Evolutionary conservation across 331 rosid genomes (phyloP), one percentile per base, ranked within the genome.

Genomic region (Phaseolus coccineus): DNA sequence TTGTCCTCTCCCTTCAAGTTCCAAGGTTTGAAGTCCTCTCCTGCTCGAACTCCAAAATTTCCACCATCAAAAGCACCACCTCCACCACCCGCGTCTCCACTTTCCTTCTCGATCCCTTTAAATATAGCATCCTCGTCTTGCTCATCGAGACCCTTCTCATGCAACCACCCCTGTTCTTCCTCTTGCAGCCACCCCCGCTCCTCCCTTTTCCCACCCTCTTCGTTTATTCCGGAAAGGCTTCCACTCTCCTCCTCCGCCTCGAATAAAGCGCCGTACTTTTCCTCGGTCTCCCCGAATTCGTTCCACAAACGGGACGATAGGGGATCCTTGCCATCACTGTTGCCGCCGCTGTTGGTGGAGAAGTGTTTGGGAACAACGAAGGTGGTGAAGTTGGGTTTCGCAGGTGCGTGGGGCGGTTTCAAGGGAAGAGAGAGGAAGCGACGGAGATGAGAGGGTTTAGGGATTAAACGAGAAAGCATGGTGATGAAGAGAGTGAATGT

Each of bases 401-500:
- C 27, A 4, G 57, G 33, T n/a, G 73, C 27, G 50, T 63, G 77
- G 80, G 86, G 27, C 14, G 55, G 88, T 31, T 67, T 74, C 25
- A 44, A 25, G n/a, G 80, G 73, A 15, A 40, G 44, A 70, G 74
- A 73, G 22, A 87, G 33, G n/a, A 91, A 72, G 62, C 75, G 83
- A 77, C 88, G 88, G 56, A 95, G 63, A 87, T 91, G 86, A 24
- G 86, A 85, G 77, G 96, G 77, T 84, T 85, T 95, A 25, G 94
- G 93, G 8, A 95, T 82, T 35, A 95, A 82, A 71, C 97, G 97
- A 67, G 99, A 87, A 73, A 93, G 96, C 99, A 95, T 95, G 74
- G 84, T 82, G 91, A 59, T 35, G 16, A 15, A 69, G 13, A 6
- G 8, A 3, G 58, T 68, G 66, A 66, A 1, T 30, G 25, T 31